Conservation (phyloP, 805 yeast species). For the Ogataea nakhonphanomensis region DNA sequence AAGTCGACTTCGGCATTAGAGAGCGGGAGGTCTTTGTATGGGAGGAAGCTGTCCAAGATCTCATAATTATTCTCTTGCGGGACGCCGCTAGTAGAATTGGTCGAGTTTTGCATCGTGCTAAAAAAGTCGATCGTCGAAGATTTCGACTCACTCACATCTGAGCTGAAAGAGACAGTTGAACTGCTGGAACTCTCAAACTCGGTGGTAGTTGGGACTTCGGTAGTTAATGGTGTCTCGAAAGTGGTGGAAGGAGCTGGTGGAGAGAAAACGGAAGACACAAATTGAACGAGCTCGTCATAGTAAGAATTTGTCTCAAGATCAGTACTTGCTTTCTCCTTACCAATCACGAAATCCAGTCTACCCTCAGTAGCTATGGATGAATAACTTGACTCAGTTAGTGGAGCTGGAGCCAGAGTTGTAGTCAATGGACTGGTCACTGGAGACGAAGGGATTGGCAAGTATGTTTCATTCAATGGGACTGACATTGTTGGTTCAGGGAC, state of each 20-base stretch:
- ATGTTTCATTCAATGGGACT: too few relatives aligned
- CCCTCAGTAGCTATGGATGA: conserved; percentile 1
- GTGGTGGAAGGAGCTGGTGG: conserved; percentile 4
- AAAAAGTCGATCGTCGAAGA: neutral
- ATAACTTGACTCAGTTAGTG: neutral
- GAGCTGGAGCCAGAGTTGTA: neutral
- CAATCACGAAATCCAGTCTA: conserved; percentile 11
- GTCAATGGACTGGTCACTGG: neutral
- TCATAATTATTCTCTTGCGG: conserved; percentile 2
- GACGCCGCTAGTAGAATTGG: conserved; percentile 7
- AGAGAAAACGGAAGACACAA: conserved; percentile 17
- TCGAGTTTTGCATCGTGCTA: conserved; percentile 2
- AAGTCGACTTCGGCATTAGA: conserved; percentile 20
- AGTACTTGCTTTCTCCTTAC: conserved; percentile 5
- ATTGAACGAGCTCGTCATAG: conserved; percentile 14
- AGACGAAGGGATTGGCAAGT: too few relatives aligned
- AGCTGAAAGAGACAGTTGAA: neutral
- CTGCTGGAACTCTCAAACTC: neutral
- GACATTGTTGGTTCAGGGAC: too few relatives aligned
- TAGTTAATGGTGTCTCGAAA: neutral
- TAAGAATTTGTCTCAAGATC: conserved; percentile 3
- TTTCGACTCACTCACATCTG: neutral
- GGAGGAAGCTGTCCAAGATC: conserved; percentile 15
- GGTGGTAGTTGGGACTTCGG: neutral
- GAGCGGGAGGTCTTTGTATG: conserved; percentile 24